These are phyloP conservation scores for Mycena pura DNA, from an alignment of 768 basidiomycete genomes.

Conservation along the genomic window DNA sequence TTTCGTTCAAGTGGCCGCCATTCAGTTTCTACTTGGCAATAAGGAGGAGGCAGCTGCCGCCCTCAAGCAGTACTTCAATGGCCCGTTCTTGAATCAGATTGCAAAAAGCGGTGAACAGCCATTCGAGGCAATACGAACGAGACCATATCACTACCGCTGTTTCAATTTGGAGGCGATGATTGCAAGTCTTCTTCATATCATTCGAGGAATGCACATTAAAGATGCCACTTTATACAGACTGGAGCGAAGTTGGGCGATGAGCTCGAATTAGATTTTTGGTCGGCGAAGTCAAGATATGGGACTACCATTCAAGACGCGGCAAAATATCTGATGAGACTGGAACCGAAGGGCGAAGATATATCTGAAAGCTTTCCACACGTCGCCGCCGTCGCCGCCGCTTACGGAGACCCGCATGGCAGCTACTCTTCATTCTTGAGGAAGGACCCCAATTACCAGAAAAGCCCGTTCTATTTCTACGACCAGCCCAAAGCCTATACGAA, in stretches of 20 bases:
- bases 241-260: conserved; percentile 62
- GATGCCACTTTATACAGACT: conserved; percentile 40
- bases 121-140: conserved; percentile 59
- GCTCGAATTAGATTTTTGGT: conserved; percentile 57
- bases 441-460: conserved; percentile 38
- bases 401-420: conserved; percentile 60
- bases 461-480: conserved; percentile 56
- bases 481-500: conserved; percentile 48
- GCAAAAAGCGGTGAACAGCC: conserved; percentile 62
- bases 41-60: conserved; percentile 43
- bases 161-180: conserved; percentile 68
- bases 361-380: conserved; percentile 55
- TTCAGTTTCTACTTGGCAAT: conserved; percentile 50
- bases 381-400: conserved; percentile 56
- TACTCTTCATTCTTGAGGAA: conserved; percentile 52
- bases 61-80: conserved; percentile 49
- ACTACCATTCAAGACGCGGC: conserved; percentile 60
- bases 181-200: conserved; percentile 38
- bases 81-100: conserved; percentile 54
- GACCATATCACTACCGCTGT: conserved; percentile 62
- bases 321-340: conserved; percentile 50
- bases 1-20: conserved; percentile 49
- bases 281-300: conserved; percentile 50
- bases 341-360: conserved; percentile 50
- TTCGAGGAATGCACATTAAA: neutral